These are phyloP conservation scores for Beauveria rudraprayagi DNA, from an alignment of 2,329 filamentous ascomycete species.

Conservation along the genomic window DNA sequence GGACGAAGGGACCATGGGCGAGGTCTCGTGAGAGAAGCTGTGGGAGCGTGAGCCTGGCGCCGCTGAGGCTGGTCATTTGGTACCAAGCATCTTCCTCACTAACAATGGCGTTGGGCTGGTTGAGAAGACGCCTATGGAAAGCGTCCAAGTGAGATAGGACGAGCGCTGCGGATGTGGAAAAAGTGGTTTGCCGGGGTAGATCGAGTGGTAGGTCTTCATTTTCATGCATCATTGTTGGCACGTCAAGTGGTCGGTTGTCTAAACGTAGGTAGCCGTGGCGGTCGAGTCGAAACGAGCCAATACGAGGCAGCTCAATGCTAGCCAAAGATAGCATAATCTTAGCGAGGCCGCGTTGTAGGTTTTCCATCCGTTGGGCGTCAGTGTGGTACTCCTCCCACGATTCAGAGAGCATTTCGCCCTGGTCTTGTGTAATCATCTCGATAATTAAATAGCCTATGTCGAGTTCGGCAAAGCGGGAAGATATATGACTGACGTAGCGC, in stretches of 20 bases:
- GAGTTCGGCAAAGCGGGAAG: background rate
- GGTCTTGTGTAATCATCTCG: background rate
- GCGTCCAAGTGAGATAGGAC: background rate
- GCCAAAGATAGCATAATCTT: constrained; percentile 21
- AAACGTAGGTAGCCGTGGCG: constrained; percentile 22
- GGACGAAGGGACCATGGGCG: constrained; percentile 25
- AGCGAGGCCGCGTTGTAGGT: constrained; percentile 17
- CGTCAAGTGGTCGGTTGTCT: constrained; percentile 28
- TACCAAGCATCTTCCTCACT: background rate
- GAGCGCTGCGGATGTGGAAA: background rate
- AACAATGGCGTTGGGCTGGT: constrained; percentile 7
- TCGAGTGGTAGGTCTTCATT: background rate
- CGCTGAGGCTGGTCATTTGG: constrained; percentile 23
- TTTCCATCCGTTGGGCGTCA: background rate
- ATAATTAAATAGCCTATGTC: background rate
- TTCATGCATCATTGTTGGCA: constrained; percentile 21
- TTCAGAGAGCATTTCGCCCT: constrained; percentile 15
- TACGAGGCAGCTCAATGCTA: constrained; percentile 20
- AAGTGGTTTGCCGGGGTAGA: background rate
- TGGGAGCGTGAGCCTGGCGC: constrained; percentile 16
- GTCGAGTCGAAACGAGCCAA: constrained; percentile 21
- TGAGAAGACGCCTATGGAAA: background rate
- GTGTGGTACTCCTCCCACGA: constrained; percentile 12
- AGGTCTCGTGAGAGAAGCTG: background rate
- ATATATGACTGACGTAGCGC: background rate